Conservation (phyloP, 768 basidiomycete genomes). For the Tylopilus sp. region DNA sequence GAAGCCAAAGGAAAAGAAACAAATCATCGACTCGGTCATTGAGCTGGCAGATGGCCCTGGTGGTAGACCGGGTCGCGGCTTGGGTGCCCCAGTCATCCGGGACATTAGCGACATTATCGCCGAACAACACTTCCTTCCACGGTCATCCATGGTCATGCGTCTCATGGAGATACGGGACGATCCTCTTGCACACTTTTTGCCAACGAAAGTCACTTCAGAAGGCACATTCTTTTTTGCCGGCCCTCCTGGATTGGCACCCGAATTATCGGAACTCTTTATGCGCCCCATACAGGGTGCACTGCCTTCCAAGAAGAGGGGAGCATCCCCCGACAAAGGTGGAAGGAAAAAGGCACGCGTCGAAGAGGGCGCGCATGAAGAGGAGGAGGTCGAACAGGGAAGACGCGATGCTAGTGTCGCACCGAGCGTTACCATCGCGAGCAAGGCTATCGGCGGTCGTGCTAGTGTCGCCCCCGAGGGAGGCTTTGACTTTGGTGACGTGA, state of each 20-base stretch:
- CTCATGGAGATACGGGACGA: conserved; percentile 83
- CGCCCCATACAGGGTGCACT: conserved; percentile 56
- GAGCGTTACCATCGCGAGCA: conserved; percentile 56
- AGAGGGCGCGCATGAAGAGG: conserved; percentile 44
- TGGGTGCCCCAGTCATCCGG: conserved; percentile 50
- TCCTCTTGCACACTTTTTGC: conserved; percentile 81
- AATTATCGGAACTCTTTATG: conserved; percentile 81
- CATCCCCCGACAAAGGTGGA: conserved; percentile 53
- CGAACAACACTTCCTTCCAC: conserved; percentile 81
- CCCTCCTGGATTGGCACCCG: conserved; percentile 79
- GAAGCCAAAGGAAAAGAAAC: conserved; percentile 72
- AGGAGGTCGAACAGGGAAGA: conserved; percentile 69
- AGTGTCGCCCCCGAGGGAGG: conserved; percentile 55
- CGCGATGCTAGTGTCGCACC: conserved; percentile 63
- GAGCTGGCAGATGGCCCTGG: conserved; percentile 71
- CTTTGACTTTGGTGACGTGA: conserved; percentile 62
- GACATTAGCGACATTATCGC: conserved; percentile 71
- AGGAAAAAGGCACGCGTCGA: conserved; percentile 59
- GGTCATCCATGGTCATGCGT: conserved; percentile 80
- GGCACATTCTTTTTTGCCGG: conserved; percentile 79
- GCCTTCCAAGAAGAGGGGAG: conserved; percentile 57
- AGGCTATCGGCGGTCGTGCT: conserved; percentile 47
- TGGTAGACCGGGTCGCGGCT: conserved; percentile 51
- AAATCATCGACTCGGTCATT: conserved; percentile 87
- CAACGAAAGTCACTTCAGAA: conserved; percentile 69